phyloP scores from a whole-genome alignment of 176 grass and related monocot species.

The Eremochloa ophiuroides region DNA sequence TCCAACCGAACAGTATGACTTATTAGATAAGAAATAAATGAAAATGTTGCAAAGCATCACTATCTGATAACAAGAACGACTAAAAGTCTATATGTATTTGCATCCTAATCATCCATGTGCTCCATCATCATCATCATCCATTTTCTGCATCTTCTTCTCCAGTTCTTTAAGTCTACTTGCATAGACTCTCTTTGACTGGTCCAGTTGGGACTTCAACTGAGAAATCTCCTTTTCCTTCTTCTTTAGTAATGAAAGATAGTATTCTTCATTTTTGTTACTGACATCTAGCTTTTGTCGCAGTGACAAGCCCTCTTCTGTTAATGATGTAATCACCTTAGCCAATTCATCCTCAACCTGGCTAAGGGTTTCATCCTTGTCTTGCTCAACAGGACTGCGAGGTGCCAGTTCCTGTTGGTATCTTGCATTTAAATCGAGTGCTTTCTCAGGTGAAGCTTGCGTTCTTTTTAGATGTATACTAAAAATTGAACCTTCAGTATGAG shows the following conservation, averaged over 20 bases:
- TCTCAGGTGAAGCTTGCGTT: constrained; percentile 74
- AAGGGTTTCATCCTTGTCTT: constrained; percentile 74
- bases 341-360: constrained; percentile 72
- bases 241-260: neutral
- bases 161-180: constrained; percentile 43
- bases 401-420: constrained; percentile 48
- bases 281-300: constrained; percentile 41
- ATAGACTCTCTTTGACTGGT: constrained; percentile 12
- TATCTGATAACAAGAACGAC: neutral
- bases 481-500: constrained; percentile 17
- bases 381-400: constrained; percentile 58
- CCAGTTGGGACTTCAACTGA: neutral
- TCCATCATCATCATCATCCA: neutral
- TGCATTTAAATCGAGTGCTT: constrained; percentile 51
- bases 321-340: constrained; percentile 73
- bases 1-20: neutral
- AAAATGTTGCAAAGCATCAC: neutral
- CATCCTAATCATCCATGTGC: constrained; percentile 10
- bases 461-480: constrained; percentile 57
- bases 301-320: constrained; percentile 51
- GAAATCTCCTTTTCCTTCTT: neutral
- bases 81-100: constrained; percentile 5
- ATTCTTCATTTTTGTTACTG: constrained; percentile 31
- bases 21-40: neutral
- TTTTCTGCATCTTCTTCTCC: constrained; percentile 46